Conservation (phyloP, 345 rosid genomes). For the Aquilaria yunnanensis region DNA sequence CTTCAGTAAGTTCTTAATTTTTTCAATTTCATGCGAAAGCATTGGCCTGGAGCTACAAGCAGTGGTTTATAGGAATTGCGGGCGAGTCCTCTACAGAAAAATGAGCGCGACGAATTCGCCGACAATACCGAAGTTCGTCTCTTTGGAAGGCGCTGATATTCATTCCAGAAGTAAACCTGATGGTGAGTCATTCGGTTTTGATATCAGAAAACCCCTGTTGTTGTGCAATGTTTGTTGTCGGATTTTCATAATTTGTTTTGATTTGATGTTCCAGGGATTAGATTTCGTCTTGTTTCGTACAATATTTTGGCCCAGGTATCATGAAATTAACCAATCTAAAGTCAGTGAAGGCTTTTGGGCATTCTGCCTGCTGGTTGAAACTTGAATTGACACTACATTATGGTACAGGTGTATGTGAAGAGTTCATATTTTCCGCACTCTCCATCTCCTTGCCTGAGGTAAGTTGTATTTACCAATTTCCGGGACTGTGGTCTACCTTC, state of each 20-base stretch:
- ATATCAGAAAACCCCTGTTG: not conserved
- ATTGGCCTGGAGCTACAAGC: not conserved
- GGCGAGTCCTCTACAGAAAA: constrained; percentile 24
- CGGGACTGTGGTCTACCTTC: not conserved
- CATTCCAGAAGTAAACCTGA: constrained; percentile 33
- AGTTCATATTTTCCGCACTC: constrained; percentile 69
- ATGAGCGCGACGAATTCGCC: constrained; percentile 44
- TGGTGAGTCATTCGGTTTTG: constrained; percentile 22
- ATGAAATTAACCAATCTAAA: not conserved
- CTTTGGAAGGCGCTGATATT: constrained; percentile 41
- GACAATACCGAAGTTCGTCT: constrained; percentile 40
- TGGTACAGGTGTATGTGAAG: constrained; percentile 65
- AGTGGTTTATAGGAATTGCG: not conserved
- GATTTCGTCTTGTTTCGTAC: constrained; percentile 58
- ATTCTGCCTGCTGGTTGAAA: not conserved
- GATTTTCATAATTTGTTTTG: not conserved
- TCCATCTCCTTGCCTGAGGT: constrained; percentile 84
- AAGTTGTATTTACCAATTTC: constrained; percentile 12
- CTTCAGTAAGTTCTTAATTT: not conserved
- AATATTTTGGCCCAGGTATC: constrained; percentile 75
- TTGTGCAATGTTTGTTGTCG: not conserved
- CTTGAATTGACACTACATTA: not conserved
- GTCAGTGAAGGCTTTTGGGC: too few relatives aligned
- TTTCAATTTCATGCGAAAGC: not conserved
- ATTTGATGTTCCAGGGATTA: constrained; percentile 35